Conservation (phyloP, 2,329 filamentous ascomycete species). For the Thelonectria discophora region DNA sequence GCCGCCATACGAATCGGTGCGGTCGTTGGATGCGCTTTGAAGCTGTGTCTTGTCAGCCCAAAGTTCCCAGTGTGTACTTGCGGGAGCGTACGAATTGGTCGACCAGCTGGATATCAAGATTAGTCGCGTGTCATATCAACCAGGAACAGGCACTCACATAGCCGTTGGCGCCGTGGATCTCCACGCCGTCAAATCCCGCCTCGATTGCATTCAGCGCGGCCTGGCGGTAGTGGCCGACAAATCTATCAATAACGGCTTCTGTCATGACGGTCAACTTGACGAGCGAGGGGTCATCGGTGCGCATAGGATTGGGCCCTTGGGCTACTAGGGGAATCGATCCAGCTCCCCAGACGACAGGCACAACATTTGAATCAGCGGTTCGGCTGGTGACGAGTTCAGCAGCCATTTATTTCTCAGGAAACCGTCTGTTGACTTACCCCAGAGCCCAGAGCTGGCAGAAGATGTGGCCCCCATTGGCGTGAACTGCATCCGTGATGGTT, state of each 20-base stretch:
- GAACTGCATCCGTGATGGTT: constrained; percentile 68
- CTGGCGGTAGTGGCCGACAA: constrained; percentile 67
- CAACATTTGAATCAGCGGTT: constrained; percentile 33
- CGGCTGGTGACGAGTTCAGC: constrained; percentile 28
- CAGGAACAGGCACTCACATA: constrained; percentile 54
- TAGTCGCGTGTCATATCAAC: neutral
- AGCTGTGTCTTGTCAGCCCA: constrained; percentile 25
- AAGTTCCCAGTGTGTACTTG: neutral
- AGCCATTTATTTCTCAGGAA: neutral
- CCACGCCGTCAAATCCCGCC: constrained; percentile 76
- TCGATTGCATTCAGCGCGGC: constrained; percentile 65
- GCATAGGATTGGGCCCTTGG: constrained; percentile 17
- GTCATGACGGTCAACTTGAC: constrained; percentile 63
- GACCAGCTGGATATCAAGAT: constrained; percentile 43
- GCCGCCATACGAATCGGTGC: constrained; percentile 63
- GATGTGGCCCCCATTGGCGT: constrained; percentile 68
- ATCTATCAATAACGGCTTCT: constrained; percentile 68
- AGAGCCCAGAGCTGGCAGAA: constrained; percentile 71
- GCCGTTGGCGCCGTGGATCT: constrained; percentile 66
- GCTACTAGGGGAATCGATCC: constrained; percentile 29
- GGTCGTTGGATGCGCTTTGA: constrained; percentile 58
- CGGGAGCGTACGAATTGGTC: constrained; percentile 63
- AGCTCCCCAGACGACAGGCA: constrained; percentile 31
- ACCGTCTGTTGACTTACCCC: constrained; percentile 60
- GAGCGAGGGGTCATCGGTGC: constrained; percentile 19